These are phyloP conservation scores for Pythium grandisporangium DNA, from an alignment of 352 stramenopile genomes.

Conservation along the genomic window DNA sequence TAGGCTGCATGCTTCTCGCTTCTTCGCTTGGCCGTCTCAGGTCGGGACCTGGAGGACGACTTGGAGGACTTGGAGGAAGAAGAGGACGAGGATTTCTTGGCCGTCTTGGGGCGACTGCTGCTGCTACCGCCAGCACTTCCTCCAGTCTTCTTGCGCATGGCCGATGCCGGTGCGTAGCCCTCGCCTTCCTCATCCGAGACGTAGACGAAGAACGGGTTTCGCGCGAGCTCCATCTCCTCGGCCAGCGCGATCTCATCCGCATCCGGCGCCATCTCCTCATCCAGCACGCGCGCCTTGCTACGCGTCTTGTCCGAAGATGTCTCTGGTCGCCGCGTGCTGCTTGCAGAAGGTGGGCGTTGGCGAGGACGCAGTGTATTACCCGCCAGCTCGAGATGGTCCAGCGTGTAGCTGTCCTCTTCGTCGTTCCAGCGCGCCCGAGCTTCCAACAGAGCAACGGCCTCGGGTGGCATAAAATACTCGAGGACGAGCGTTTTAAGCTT, in stretches of 20 bases:
- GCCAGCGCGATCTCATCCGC: constrained; percentile 60
- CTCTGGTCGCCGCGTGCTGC: constrained; percentile 53
- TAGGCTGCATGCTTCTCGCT: constrained; percentile 23
- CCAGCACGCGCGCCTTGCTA: constrained; percentile 30
- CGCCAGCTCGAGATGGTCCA: constrained; percentile 70
- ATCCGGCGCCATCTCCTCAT: constrained; percentile 18
- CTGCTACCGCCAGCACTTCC: constrained; percentile 1
- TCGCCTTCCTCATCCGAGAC: constrained; percentile 74
- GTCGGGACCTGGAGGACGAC: constrained; percentile 36
- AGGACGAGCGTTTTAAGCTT: constrained; percentile 95
- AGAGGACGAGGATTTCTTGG: constrained; percentile 37
- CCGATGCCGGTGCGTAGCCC: constrained; percentile 56
- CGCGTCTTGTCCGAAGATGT: constrained; percentile 56
- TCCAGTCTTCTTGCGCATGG: constrained; percentile 28
- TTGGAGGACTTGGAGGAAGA: constrained; percentile 24
- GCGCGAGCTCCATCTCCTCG: constrained; percentile 56
- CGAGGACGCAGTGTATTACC: constrained; percentile 53
- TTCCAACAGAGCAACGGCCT: constrained; percentile 50
- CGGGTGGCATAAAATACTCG: constrained; percentile 85
- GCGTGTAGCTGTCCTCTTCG: constrained; percentile 65
- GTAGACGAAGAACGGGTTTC: constrained; percentile 81
- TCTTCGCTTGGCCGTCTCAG: constrained; percentile 48
- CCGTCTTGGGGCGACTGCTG: constrained; percentile 35
- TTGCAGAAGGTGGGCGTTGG: constrained; percentile 61
- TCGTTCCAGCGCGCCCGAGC: constrained; percentile 49